These are phyloP conservation scores for Trichosanthes truncata DNA, from an alignment of 306 rosid genomes.

Conservation along the genomic window DNA sequence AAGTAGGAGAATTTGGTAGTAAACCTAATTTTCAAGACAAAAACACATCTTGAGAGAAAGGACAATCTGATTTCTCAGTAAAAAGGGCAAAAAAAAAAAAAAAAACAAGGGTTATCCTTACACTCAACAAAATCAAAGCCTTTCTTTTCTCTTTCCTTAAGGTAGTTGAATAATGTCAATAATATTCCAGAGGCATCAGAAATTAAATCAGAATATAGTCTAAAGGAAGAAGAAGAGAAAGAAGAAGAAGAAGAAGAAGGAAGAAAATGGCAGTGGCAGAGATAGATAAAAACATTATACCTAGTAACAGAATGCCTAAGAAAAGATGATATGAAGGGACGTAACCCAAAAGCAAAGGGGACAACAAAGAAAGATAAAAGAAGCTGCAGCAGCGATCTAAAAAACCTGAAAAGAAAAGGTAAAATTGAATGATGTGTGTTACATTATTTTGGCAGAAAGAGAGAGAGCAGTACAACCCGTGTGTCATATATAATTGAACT, in stretches of 20 bases:
- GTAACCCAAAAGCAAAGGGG: background rate
- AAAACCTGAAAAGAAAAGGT: background rate
- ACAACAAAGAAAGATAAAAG: background rate
- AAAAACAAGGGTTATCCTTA: no score
- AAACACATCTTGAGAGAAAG: no score
- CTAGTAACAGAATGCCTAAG: background rate
- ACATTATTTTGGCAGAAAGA: background rate
- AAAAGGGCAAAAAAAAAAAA: background rate
- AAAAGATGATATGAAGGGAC: background rate
- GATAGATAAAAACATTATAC: no score
- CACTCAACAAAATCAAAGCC: background rate
- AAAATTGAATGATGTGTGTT: background rate
- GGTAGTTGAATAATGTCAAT: background rate
- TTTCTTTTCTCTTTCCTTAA: background rate
- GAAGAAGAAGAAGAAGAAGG: background rate
- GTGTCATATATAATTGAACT: slow-evolving; percentile 1
- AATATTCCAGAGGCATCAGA: background rate
- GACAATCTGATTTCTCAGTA: background rate
- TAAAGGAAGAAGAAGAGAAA: background rate
- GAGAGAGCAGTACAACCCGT: background rate
- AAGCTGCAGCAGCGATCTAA: background rate
- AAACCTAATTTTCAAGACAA: no score
- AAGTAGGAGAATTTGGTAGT: no score
- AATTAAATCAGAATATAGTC: background rate
- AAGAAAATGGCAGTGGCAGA: background rate